A percentile compares a stretch with the other conserved stretches of the same genome.
Conservation (phyloP, 2,329 filamentous ascomycete species). For the Ceratocystis harringtonii region DNA sequence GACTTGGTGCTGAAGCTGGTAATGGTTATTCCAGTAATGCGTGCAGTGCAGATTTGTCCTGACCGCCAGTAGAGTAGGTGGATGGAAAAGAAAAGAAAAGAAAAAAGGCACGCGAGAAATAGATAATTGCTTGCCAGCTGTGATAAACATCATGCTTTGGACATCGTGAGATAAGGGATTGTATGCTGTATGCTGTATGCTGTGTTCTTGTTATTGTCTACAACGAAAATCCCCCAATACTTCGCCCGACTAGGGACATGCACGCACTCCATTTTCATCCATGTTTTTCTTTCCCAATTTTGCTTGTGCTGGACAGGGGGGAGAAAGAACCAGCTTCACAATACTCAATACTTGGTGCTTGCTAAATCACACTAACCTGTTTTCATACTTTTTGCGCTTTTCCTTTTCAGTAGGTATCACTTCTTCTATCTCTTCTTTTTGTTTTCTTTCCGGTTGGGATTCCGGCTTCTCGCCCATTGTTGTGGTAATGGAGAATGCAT, state of each 20-base stretch:
- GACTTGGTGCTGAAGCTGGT: background rate
- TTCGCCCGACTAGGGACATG: too few relatives aligned
- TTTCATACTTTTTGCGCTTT: background rate
- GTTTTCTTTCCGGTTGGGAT: conserved; percentile 4
- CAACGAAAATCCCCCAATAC: background rate
- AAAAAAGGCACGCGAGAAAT: background rate
- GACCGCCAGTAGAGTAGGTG: background rate
- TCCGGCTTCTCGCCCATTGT: background rate
- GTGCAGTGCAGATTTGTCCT: background rate
- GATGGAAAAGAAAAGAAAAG: background rate
- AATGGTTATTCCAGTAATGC: background rate
- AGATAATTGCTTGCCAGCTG: background rate
- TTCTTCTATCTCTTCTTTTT: background rate
- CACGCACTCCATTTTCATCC: background rate
- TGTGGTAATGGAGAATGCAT: background rate
- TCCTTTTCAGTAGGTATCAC: background rate
- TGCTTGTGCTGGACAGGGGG: background rate
- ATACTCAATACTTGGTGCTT: too few relatives aligned
- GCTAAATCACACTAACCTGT: too few relatives aligned
- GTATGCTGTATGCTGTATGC: background rate
- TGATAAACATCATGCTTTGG: background rate
- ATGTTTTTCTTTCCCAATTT: background rate
- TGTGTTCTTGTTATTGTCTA: background rate
- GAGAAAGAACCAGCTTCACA: too few relatives aligned
- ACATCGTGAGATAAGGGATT: background rate